Evolutionary conservation across 108 stramenopile genomes (phyloP), one percentile per base, ranked within the genome.

Genomic region (Fragilariopsis cylindrus): DNA sequence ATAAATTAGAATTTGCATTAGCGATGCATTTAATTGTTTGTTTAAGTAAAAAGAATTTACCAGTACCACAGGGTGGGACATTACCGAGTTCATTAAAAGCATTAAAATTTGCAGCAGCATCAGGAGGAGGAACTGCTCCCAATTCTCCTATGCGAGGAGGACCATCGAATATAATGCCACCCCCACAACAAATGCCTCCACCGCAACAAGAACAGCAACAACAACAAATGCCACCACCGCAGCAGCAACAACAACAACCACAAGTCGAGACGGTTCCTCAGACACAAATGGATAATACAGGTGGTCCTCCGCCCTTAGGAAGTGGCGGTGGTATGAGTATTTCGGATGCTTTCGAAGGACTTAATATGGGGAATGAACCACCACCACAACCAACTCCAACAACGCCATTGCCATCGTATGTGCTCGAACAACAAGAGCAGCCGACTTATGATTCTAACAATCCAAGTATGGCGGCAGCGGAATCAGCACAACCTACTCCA

Each of bases 11-110:
- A 70, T 98, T 98, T 79, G 94, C 90, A 69, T 79, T 97, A 12
- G 96, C 95, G 2, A 98, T 97, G 97, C 98, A 98, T 78, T 79
- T 98, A 73, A 97, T 98, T 80, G 97, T 97, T 12, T 97, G 97
- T 71, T 74, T 97, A 54, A 89, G 88, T 70, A 93, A 89, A 73
- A 93, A 93, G 81, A 88, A 88, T 60, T 73, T 96, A 72, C 83
- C 85, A 1, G 55, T 83, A 60, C 94, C 94, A 8, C 41, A 64
- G 13, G 57, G 57, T 13, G 72, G 60, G 2, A n/a, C 64, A 2
- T 78, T 96, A 71, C 94, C 94, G 11, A 58, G 57, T 39, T 89
- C 86, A 50, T 73, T 96, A 48, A 78, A 87, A 69, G 74, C 76
- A 45, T 74, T 90, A 46, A 87, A 81, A 70, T 64, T 63, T n/a